Evolutionary conservation across 1,139 yeast genomes (phyloP), one percentile per base, ranked within the genome.

Genomic region (Debaryomyces coudertii): DNA sequence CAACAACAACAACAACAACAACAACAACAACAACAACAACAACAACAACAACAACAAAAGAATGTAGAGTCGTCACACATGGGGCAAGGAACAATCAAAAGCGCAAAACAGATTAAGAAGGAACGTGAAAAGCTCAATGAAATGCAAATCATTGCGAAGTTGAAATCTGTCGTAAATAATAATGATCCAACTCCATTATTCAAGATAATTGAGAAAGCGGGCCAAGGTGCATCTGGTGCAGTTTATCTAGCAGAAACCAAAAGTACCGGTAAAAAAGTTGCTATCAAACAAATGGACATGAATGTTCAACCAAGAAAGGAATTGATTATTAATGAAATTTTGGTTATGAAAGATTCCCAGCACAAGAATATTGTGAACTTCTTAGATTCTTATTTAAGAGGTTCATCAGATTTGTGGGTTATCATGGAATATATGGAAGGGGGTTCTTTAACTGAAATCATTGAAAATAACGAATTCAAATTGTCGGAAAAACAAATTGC

Each of bases 161-260:
- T 95, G 57, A 82, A 87, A 53, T 82, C 90, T 3, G 97, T 92
- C 24, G 97, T 95, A 3, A 83, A 86, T 53, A 80, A 79, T 53
- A 78, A 82, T 40, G 96, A 93, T 66, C 99, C 99, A 12, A 77
- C 88, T 5, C 87, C 90, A 28, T 77, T 84, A 48, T 95, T 90
- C 69, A 87, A 86, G 61, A 88, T 90, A 69, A 79, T 93, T 56
- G 95, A 89, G 65, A 90, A 90, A 62, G 96, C 97, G 2, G 99
- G 99, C n/a, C 99, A 95, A 70, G 99, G 99, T 58, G 99, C 99
- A 0, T 84, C 93, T 51, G 99, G 99, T 14, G 87, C 93, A 1
- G 99, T 95, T 18, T 95, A 89, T 61, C 78, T 93, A 45, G 99
- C 98, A 0, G 82, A 84, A 57, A 81, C 90, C 31, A 68, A 83